These are phyloP conservation scores for Mortierella sp. DNA, from an alignment of 371 early-diverging fungal genomes.

Conservation along the genomic window DNA sequence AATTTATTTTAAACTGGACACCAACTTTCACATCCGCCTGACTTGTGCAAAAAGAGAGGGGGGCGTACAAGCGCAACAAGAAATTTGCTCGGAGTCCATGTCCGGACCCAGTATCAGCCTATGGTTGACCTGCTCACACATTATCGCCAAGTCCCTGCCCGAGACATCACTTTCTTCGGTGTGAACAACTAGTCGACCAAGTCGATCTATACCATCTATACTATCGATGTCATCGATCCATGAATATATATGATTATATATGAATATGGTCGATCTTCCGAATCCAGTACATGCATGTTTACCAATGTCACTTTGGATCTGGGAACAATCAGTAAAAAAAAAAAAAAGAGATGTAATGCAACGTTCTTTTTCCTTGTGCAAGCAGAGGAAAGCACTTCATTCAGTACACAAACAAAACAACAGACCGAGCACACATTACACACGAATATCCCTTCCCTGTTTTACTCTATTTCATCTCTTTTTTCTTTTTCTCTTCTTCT, in stretches of 20 bases:
- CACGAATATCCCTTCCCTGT: constrained; percentile 9
- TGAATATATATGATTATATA: no score
- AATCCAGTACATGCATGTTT: background rate
- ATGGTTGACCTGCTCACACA: no score
- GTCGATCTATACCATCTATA: no score
- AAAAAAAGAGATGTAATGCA: background rate
- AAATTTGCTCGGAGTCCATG: background rate
- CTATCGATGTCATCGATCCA: no score
- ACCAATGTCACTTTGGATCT: background rate
- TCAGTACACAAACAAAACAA: background rate
- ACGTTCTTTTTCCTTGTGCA: background rate
- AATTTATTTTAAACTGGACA: background rate
- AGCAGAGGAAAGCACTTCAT: background rate
- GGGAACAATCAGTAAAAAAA: no score
- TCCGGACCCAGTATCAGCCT: no score
- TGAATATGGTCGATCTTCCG: background rate
- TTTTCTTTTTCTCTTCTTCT: background rate
- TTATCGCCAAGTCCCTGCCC: no score
- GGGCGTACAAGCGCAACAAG: background rate
- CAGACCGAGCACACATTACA: background rate
- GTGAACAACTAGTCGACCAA: no score
- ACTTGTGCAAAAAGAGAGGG: background rate
- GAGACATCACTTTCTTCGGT: no score
- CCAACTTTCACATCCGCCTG: background rate
- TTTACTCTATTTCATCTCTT: background rate